Base-by-base conservation (phyloP, 2,329 filamentous ascomycete species). In the Camptophora hylomeconis region DNA sequence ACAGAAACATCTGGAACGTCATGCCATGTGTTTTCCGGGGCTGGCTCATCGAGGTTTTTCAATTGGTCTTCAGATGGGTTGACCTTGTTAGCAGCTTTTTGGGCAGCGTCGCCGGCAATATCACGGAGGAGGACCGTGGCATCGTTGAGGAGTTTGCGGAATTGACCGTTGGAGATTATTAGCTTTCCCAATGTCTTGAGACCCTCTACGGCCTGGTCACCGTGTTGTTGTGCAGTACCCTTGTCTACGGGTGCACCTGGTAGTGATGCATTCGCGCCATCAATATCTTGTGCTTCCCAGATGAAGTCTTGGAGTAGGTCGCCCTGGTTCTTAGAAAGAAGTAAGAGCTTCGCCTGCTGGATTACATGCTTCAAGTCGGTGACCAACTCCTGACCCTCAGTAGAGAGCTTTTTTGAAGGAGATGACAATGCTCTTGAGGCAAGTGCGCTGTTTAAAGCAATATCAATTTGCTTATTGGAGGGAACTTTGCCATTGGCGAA, bases 251-350 rank as follows among this genome's bases (percentile, higher is more conserved):
- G 78, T 1, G 72, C 68, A 32, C 66, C 63, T 3, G 82, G 80
- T 1, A 65, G 56, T 33, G 59, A 53, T 15, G 81, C 65, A 28
- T 68, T 63, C 45, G 66, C 75, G 33, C 70, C 44, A 23, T 41
- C 60, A 38, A 89, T 75, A 25, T 80, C 69, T 49, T 83, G 74
- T 0, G 84, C 86, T 51, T 93, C 80, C 79, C 81, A 98, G 57
- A 95, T 82, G 57, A 98, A 95, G 48, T 98, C 86, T 51, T 98
- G 89, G 12, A 98, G 62, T 33, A 95, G 60, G 48, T 98, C 84
- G 50, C 86, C 89, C 35, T 93, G 72, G 51, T 98, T 98, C 69
- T 95, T 98, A 59, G 78, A 80, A 15, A 98, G 65, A 6, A 95
- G 61, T 8, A 98, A 68, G 33, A 75, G 59, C 63, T 94, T 92